Evolutionary conservation across 257 asterid species (phyloP).

Genomic region (Knoxia roxburghii): DNA sequence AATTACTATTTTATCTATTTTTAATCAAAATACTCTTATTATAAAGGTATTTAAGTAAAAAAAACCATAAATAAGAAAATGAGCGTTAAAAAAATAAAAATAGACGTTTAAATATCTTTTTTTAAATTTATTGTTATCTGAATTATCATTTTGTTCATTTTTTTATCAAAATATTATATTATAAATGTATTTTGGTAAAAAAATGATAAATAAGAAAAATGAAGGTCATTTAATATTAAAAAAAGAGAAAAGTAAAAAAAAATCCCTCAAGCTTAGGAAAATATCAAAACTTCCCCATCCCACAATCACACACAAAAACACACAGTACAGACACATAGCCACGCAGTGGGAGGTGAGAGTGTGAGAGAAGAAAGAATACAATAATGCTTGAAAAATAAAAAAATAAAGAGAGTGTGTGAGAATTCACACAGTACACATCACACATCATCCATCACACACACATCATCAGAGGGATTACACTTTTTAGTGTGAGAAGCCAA

Average conservation of each 20-base stretch:
- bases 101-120: too few relatives aligned
- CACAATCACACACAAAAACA: neutral
- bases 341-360: constrained; percentile 1
- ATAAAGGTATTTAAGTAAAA: too few relatives aligned
- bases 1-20: too few relatives aligned
- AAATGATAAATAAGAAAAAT: too few relatives aligned
- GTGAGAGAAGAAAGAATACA: neutral
- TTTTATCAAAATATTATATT: too few relatives aligned
- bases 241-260: neutral
- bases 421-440: constrained; percentile 2
- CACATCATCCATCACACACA: neutral
- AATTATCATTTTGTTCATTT: too few relatives aligned
- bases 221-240: neutral
- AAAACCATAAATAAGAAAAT: too few relatives aligned
- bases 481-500: constrained; percentile 7
- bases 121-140: too few relatives aligned
- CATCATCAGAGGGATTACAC: constrained; percentile 5
- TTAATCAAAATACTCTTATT: too few relatives aligned
- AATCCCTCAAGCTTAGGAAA: neutral
- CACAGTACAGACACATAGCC: neutral
- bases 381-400: too few relatives aligned
- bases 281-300: neutral
- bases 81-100: too few relatives aligned
- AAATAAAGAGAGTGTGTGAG: neutral
- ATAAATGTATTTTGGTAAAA: too few relatives aligned